Evolutionary conservation across 768 basidiomycete species (phyloP).

Genomic region (Paxillus rubicundulus): DNA sequence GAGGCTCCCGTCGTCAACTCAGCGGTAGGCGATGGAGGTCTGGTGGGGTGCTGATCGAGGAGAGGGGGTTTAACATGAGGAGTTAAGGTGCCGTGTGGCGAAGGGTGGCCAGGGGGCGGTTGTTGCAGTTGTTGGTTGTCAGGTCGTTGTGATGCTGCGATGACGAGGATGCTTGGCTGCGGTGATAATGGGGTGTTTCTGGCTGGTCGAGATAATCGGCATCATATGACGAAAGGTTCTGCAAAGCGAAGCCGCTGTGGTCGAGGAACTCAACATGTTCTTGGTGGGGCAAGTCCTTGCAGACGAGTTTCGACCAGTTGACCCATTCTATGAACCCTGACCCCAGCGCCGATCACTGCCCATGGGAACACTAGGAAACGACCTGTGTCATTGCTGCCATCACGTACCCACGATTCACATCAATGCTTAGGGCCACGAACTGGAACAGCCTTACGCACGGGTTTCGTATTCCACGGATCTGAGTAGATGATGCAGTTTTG

Average conservation of each 20-base stretch:
- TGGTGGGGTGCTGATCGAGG: background rate
- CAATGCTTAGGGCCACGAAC: background rate
- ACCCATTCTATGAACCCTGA: background rate
- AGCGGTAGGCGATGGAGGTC: constrained; percentile 9
- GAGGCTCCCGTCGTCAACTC: constrained; percentile 33
- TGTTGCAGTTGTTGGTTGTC: constrained; percentile 9
- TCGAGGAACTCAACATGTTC: background rate
- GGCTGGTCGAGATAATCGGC: background rate
- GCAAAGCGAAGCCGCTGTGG: background rate
- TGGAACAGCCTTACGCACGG: background rate
- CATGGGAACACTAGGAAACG: too few relatives aligned
- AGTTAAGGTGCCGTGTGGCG: background rate
- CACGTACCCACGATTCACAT: background rate
- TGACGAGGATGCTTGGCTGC: constrained; percentile 8
- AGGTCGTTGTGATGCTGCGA: constrained; percentile 1
- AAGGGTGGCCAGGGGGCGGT: background rate
- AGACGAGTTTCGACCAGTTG: constrained; percentile 1
- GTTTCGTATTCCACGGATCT: background rate
- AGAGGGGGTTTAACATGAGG: constrained; percentile 1
- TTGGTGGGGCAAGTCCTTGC: constrained; percentile 12
- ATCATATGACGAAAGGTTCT: background rate
- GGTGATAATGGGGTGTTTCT: constrained; percentile 1
- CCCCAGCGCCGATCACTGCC: constrained; percentile 1
- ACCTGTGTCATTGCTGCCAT: background rate
- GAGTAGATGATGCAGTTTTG: background rate